A percentile compares a stretch with the other conserved stretches of the same genome.
These are phyloP conservation scores for Candida germanica DNA, from an alignment of 805 yeast species.

Conservation along the genomic window DNA sequence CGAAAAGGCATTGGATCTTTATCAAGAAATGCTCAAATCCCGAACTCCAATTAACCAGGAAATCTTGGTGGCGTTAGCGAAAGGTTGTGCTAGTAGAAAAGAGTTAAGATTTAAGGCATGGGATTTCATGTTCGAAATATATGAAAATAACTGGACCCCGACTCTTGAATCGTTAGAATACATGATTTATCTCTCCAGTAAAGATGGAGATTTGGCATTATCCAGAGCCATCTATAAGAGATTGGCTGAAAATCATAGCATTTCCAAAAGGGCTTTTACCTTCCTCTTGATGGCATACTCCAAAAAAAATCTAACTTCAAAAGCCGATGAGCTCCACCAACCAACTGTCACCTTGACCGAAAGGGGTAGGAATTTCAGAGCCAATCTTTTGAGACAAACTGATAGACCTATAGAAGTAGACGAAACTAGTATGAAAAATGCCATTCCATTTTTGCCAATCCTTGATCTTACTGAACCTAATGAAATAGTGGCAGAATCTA, in stretches of 20 bases:
- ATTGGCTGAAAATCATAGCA: constrained; percentile 26
- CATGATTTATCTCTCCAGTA: constrained; percentile 73
- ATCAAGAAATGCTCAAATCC: constrained; percentile 56
- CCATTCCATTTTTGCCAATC: constrained; percentile 72
- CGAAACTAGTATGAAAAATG: constrained; percentile 3
- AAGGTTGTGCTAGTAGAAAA: constrained; percentile 60
- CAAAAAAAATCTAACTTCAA: constrained; percentile 13
- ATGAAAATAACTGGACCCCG: constrained; percentile 43
- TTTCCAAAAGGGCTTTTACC: constrained; percentile 40
- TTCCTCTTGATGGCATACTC: constrained; percentile 51
- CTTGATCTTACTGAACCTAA: constrained; percentile 33
- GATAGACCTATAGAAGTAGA: constrained; percentile 8
- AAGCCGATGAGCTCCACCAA: constrained; percentile 7
- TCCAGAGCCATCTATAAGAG: constrained; percentile 64
- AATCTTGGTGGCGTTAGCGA: constrained; percentile 54
- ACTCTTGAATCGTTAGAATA: constrained; percentile 54
- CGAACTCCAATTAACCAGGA: constrained; percentile 29
- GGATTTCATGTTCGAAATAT: constrained; percentile 69
- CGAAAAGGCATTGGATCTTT: constrained; percentile 74
- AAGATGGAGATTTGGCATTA: constrained; percentile 72
- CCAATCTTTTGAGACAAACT: constrained; percentile 39
- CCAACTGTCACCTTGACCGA: constrained; percentile 41
- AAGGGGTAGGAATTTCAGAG: constrained; percentile 46
- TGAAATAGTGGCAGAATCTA: constrained; percentile 66
- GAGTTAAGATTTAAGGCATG: constrained; percentile 59